Base-by-base conservation (phyloP, 805 yeast genomes). In the Torulaspora delbrueckii region DNA sequence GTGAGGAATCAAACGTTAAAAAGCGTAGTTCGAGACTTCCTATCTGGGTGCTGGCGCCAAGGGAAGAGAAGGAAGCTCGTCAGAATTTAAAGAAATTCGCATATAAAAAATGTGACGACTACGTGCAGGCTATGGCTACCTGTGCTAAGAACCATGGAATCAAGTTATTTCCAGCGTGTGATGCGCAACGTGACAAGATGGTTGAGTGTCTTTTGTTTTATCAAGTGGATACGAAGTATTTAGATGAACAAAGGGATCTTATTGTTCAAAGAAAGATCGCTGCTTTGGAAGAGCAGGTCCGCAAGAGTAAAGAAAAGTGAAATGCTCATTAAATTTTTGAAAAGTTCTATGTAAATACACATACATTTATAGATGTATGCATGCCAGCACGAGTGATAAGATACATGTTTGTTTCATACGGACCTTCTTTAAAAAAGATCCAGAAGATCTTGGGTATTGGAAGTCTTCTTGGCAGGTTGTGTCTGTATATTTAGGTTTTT, bases 11-110 rank as follows among this genome's bases (percentile, higher is more conserved):
- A 7, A 34, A 26, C 28, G 36, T 42, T 14, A 37, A 52, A 12
- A 53, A 52, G 37, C 66, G 65, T 41, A 60, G 60, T 44, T 50
- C 56, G 4, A 67, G 62, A 51, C 67, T 85, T 23, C 95, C 95
- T 1, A 69, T 77, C 9, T 86, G 95, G 95, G 76, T 84, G 51
- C 68, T 86, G 18, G 77, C 86, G 0, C 91, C 93, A 10, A 75
- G 74, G 51, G 93, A 86, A 60, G 95, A 86, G 59, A 81, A 80
- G 64, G 76, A 79, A 47, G 81, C 84, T 28, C 78, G 85, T 57
- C 79, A 76, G 54, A 76, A 85, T 56, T 80, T 90, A 82, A 78
- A 84, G 62, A 74, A 70, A 47, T 72, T 72, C 57, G 78, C 91
- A 0, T 84, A 84, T 70, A 73, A 76, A 37, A 63, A 68, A 46